Evolutionary conservation across 1,139 yeast species (phyloP).

Genomic region (Wickerhamomyces sp.): DNA sequence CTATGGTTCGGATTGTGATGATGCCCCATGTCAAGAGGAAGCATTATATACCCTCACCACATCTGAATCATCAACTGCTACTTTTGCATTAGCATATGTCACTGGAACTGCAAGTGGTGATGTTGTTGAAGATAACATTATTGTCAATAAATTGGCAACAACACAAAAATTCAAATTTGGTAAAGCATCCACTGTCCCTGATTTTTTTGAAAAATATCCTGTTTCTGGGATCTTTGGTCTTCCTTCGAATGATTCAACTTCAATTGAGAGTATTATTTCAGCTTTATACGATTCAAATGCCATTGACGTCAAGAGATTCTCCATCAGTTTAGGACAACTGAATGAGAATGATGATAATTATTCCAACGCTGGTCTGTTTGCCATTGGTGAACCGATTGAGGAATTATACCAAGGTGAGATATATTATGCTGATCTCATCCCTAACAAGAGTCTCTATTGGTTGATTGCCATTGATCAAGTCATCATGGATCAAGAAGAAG

Average conservation of each 20-base stretch:
- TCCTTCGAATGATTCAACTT: slow-evolving; percentile 34
- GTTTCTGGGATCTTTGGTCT: slow-evolving; percentile 62
- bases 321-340: slow-evolving; percentile 37
- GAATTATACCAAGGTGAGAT: slow-evolving; percentile 40
- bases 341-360: slow-evolving; percentile 24
- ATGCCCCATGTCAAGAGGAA: slow-evolving; percentile 39
- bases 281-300: slow-evolving; percentile 33
- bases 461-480: slow-evolving; percentile 39
- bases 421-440: slow-evolving; percentile 36
- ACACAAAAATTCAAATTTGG: slow-evolving; percentile 44
- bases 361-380: slow-evolving; percentile 37
- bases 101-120: slow-evolving; percentile 53
- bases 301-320: slow-evolving; percentile 35
- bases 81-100: slow-evolving; percentile 47
- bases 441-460: slow-evolving; percentile 46
- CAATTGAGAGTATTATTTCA: slow-evolving; percentile 36
- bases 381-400: slow-evolving; percentile 38
- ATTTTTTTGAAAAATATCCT: slow-evolving; percentile 45
- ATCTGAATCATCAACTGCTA: slow-evolving; percentile 18
- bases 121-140: slow-evolving; percentile 36
- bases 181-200: slow-evolving; percentile 48
- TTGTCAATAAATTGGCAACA: slow-evolving; percentile 38
- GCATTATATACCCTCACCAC: slow-evolving; percentile 27
- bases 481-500: slow-evolving; percentile 28
- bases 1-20: slow-evolving; percentile 47